These are phyloP conservation scores for Ophiostoma quercus DNA, from an alignment of 2,329 filamentous ascomycete genomes.

Conservation along the genomic window DNA sequence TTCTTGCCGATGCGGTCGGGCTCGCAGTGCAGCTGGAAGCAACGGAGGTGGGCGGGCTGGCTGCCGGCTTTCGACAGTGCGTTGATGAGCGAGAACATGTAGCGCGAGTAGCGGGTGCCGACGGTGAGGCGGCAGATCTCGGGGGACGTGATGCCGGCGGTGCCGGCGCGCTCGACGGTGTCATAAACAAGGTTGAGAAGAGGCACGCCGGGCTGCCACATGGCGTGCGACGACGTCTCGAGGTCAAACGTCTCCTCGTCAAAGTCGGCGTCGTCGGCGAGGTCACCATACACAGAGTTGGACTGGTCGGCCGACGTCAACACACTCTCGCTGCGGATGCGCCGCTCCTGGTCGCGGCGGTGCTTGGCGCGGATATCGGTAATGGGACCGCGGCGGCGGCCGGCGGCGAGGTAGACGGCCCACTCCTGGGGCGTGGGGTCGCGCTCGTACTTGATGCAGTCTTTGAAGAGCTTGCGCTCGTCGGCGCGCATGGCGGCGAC, in stretches of 20 bases:
- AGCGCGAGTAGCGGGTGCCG: conserved; percentile 36
- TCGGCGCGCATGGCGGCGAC: conserved; percentile 51
- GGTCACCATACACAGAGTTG: conserved; percentile 19
- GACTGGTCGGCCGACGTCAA: conserved; percentile 21
- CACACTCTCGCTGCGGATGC: conserved; percentile 18
- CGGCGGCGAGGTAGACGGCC: conserved; percentile 50
- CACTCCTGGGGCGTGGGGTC: conserved; percentile 54
- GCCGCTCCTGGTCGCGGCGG: conserved; percentile 18
- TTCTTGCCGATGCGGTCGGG: conserved; percentile 39
- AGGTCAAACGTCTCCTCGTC: conserved; percentile 17
- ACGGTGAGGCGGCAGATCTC: conserved; percentile 36
- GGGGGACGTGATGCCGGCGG: conserved; percentile 35
- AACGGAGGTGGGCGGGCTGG: conserved; percentile 40
- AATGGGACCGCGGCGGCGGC: conserved; percentile 33
- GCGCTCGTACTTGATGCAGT: conserved; percentile 55
- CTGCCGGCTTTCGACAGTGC: conserved; percentile 34
- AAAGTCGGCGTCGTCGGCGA: conserved; percentile 19
- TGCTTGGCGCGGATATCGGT: conserved; percentile 24
- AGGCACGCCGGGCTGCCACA: conserved; percentile 8
- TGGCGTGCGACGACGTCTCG: background rate
- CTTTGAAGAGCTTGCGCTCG: conserved; percentile 50
- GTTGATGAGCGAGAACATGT: conserved; percentile 34
- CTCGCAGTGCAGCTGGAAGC: conserved; percentile 38
- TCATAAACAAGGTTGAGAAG: conserved; percentile 37
- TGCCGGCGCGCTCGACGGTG: conserved; percentile 33